Base-by-base conservation (phyloP, 2,329 filamentous ascomycete genomes). In the Colletotrichum sp. region DNA sequence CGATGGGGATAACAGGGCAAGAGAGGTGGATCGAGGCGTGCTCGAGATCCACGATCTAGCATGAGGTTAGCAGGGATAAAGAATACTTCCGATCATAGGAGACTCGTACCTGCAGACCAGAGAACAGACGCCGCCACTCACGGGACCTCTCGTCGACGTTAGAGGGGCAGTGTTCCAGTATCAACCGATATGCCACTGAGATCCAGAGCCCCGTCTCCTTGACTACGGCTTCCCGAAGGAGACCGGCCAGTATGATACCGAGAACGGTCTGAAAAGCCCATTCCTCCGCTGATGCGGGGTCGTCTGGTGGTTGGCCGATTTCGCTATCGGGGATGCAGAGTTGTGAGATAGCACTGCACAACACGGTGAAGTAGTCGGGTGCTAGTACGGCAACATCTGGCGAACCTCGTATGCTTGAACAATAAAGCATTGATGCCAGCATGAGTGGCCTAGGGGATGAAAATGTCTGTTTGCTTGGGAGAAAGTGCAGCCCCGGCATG, bases 401-500 rank as follows among this genome's bases (percentile, higher is more conserved):
- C 2, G 81, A 61, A 0, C 83, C 84, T 57, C 79, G 82, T 22
- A 79, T 84, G 77, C 80, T 86, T 39, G 79, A 87, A 80, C 81
- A 87, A 79, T 88, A 88, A 1, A 88, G 82, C 70, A 88, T 87
- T 0, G 87, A 83, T 5, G 86, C 86, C 8, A 88, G 79, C 12
- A 88, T 81, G 2, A 88, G 80, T 2, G 87, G 87, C 16, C 82
- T 83, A 0, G 87, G 87, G 1, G 83, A 82, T 0, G 86, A 87
- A 34, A 87, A 88, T 0, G 81, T 85, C 77, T 86, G 84, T 36
- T 85, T 87, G 25, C 82, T 83, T 0, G 87, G 86, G 13, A 88
- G 81, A 66, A 88, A 88, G 75, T 88, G 87, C 5, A 88, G 78
- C 1, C 85, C 85, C 0, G 85, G 86, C 83, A 87, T 87, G 39